Evolutionary conservation across 768 basidiomycete species (phyloP), one percentile per base, ranked within the genome.

Genomic region (Pulveroboletus sp.): DNA sequence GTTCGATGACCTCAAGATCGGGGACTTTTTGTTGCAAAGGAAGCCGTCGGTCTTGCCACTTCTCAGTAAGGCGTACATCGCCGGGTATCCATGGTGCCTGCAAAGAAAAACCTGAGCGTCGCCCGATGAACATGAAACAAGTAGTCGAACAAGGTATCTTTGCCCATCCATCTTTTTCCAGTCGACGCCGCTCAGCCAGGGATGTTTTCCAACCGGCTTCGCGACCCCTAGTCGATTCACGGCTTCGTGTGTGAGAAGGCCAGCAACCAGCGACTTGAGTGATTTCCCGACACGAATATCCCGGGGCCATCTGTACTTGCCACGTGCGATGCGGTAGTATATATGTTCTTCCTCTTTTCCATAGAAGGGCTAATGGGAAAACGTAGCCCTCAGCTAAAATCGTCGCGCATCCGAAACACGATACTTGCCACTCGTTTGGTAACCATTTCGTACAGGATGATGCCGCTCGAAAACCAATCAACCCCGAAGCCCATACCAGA

Each of bases 401-500:
- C 1, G 16, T 16, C 37, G 12, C 20, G 10, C 32, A 20, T 36
- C 12, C 10, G 9, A 50, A 58, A 40, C 34, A 22, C 14, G 9
- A n/a, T 16, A 61, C 72, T 50, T 56, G 64, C 67, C 49, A 64
- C 53, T 46, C 61, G 63, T 30, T 69, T 62, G 5, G 75, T 73
- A 5, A 72, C 56, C 76, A 83, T 78, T 56, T 83, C 80, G 49
- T 71, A 83, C 22, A 82, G 56, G 20, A 74, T 68, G 11, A 76
- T 59, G 0, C 79, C 82, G 22, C 68, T 67, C 19, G 80, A 67
- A 73, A 77, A 83, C 80, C 80, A 82, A 60, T 84, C 82, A 10
- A 78, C 55, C 2, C 68, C 62, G 27, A 59, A 27, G 4, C 68
- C 64, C n/a, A 60, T 52, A 22, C 51, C 53, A 26, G 51, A 40